Conservation (phyloP, 2,329 filamentous ascomycete species). For the Phyllosticta citrichinensis region DNA sequence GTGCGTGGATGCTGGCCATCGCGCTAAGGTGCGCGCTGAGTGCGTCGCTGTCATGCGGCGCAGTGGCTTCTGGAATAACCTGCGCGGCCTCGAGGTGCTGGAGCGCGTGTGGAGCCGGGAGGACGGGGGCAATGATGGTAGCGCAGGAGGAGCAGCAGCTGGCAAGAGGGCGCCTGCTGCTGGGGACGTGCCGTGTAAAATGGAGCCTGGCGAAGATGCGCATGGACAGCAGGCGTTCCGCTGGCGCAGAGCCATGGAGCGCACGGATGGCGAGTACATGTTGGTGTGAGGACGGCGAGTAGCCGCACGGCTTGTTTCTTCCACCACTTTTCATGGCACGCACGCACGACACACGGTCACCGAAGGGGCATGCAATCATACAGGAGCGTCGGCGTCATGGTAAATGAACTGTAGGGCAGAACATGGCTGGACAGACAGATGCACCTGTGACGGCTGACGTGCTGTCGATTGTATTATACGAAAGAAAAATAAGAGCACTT, state of each 20-base stretch:
- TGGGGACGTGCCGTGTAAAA: constrained; percentile 7
- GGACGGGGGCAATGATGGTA: constrained; percentile 21
- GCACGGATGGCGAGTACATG: constrained; percentile 42
- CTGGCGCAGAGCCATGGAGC: constrained; percentile 42
- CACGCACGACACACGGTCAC: too few relatives aligned
- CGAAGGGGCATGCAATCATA: too few relatives aligned
- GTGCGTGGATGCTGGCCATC: constrained; percentile 71
- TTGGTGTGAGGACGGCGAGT: constrained; percentile 29
- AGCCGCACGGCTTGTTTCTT: neutral
- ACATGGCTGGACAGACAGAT: too few relatives aligned
- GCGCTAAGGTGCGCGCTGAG: constrained; percentile 66
- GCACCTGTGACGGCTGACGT: too few relatives aligned
- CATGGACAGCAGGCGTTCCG: constrained; percentile 35
- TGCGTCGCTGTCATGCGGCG: constrained; percentile 80
- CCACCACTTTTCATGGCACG: too few relatives aligned
- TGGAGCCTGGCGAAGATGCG: constrained; percentile 12
- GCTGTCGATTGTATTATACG: too few relatives aligned
- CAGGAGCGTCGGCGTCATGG: too few relatives aligned
- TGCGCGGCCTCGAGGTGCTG: constrained; percentile 73
- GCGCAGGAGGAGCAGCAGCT: neutral
- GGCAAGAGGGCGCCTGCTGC: too few relatives aligned
- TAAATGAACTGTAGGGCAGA: too few relatives aligned
- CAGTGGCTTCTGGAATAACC: constrained; percentile 88
- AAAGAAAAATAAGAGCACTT: too few relatives aligned
- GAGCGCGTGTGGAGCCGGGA: constrained; percentile 67